Evolutionary conservation across 2,329 filamentous ascomycete species (phyloP).

Genomic region (Exophiala phaeomuriformis): DNA sequence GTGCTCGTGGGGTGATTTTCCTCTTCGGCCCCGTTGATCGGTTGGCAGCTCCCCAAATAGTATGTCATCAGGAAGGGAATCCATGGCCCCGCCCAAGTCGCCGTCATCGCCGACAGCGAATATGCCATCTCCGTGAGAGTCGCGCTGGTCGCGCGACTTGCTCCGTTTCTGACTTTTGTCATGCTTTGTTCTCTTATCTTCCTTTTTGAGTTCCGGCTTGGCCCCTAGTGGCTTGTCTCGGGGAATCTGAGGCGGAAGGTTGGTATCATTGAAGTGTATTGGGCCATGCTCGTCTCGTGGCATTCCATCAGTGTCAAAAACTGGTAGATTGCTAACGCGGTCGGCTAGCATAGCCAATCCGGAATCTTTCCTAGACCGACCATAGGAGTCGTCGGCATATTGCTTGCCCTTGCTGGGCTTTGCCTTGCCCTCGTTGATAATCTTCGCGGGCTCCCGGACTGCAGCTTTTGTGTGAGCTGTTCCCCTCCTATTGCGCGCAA

Average conservation of each 20-base stretch:
- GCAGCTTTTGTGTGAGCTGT: constrained; percentile 9
- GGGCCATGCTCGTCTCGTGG: constrained; percentile 21
- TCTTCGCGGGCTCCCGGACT: constrained; percentile 8
- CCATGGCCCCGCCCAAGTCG: constrained; percentile 1
- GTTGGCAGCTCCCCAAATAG: constrained; percentile 6
- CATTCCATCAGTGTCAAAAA: constrained; percentile 21
- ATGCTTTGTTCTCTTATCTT: constrained; percentile 16
- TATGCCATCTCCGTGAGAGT: constrained; percentile 6
- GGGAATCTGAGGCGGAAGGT: constrained; percentile 23
- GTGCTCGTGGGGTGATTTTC: constrained; percentile 17
- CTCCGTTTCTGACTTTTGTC: constrained; percentile 13
- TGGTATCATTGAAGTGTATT: constrained; percentile 18
- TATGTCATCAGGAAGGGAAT: constrained; percentile 9
- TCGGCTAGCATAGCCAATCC: constrained; percentile 20
- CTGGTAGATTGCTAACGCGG: constrained; percentile 17
- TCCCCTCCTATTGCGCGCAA: constrained; percentile 8
- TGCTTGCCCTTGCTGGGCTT: constrained; percentile 7
- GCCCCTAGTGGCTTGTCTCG: constrained; percentile 23
- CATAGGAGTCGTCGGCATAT: constrained; percentile 11
- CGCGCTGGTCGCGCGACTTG: constrained; percentile 13
- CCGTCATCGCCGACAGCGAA: constrained; percentile 2
- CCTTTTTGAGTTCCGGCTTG: constrained; percentile 15
- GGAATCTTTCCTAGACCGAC: constrained; percentile 17
- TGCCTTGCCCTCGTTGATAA: constrained; percentile 2
- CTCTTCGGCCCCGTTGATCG: constrained; percentile 14